Conservation (phyloP, 2,329 filamentous ascomycete genomes). For the Herpotrichia juniperi region DNA sequence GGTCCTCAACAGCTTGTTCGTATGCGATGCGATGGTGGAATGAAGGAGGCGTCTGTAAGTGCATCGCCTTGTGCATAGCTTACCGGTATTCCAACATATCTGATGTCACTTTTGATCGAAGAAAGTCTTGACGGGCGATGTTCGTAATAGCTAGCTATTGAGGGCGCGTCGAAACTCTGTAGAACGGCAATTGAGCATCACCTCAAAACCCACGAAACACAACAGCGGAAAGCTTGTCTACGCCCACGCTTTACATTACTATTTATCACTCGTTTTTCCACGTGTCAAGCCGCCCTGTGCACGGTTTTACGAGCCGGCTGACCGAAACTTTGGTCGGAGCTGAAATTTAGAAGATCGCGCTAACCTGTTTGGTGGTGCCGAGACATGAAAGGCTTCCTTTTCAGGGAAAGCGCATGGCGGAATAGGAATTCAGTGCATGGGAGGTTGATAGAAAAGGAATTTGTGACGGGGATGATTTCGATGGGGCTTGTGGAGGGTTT, state of each 20-base stretch:
- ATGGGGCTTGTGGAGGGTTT: too few relatives aligned
- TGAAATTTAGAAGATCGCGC: background rate
- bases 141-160: background rate
- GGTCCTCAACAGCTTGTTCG: too few relatives aligned
- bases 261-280: background rate
- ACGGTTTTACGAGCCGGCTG: background rate
- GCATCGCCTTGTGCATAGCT: background rate
- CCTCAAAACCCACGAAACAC: background rate
- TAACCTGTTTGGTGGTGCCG: background rate
- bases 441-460: too few relatives aligned
- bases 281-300: slow-evolving; percentile 2
- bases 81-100: too few relatives aligned
- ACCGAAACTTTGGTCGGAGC: background rate
- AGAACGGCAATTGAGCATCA: too few relatives aligned
- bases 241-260: background rate
- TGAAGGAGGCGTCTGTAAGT: background rate
- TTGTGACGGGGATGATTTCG: too few relatives aligned
- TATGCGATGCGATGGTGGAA: background rate
- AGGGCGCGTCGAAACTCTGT: too few relatives aligned
- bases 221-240: background rate
- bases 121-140: too few relatives aligned
- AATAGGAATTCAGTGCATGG: too few relatives aligned
- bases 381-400: background rate
- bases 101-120: too few relatives aligned
- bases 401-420: background rate